These are phyloP conservation scores for Thozetella sp. DNA, from an alignment of 495 filamentous ascomycete species.

Conservation along the genomic window DNA sequence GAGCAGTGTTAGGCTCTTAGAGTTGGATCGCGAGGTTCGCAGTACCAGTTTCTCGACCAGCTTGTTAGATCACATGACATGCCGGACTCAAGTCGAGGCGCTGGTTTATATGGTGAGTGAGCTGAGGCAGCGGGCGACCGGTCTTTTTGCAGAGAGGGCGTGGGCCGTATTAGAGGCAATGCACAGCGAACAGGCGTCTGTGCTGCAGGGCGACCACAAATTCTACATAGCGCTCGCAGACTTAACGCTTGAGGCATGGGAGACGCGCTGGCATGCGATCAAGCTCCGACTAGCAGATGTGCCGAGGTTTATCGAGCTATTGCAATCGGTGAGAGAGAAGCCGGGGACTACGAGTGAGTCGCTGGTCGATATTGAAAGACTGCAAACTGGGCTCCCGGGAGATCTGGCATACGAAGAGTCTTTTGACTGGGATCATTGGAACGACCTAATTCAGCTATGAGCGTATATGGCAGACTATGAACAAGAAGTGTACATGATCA, in stretches of 20 bases:
- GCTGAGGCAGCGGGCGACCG: conserved; percentile 28
- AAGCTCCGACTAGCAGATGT: neutral
- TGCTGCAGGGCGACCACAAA: conserved; percentile 22
- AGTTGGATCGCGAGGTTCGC: conserved; percentile 29
- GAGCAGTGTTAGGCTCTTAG: conserved; percentile 34
- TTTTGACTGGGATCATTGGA: conserved; percentile 5
- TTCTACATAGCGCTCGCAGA: conserved; percentile 35
- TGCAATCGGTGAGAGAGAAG: neutral
- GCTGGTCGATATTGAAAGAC: neutral
- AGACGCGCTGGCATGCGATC: neutral
- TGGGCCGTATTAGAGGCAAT: conserved; percentile 35
- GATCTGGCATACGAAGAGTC: conserved; percentile 3
- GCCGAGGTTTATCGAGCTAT: conserved; percentile 3
- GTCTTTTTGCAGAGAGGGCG: conserved; percentile 27
- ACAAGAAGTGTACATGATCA: too few species aligned
- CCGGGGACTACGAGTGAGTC: neutral
- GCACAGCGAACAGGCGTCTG: conserved; percentile 23
- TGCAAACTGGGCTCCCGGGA: neutral
- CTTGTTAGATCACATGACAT: conserved; percentile 32
- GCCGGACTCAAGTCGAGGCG: conserved; percentile 33
- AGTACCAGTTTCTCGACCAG: conserved; percentile 34
- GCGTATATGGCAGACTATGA: neutral
- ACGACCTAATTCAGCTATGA: conserved; percentile 5
- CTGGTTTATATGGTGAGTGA: conserved; percentile 44
- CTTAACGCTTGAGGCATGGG: conserved; percentile 40